Percentiles rank a stretch among this genome's conserved stretches.
Conservation (phyloP, 371 early-diverging fungal genomes). For the Mucor piriformis region DNA sequence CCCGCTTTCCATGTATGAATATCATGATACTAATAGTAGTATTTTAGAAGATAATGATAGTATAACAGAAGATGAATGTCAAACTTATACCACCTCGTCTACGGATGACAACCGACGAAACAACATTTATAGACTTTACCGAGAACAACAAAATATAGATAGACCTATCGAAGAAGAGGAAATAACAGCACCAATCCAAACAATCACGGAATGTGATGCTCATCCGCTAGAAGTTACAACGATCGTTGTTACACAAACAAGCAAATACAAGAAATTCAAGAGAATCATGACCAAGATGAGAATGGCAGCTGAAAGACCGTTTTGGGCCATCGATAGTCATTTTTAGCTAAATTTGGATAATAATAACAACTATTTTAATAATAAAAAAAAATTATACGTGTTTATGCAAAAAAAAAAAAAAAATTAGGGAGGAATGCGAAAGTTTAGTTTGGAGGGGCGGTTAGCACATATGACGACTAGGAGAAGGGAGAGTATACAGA, state of each 20-base stretch:
- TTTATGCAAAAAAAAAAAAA: background rate
- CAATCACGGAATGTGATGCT: background rate
- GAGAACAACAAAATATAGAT: conserved; percentile 6
- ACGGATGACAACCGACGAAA: conserved; percentile 12
- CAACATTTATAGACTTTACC: conserved; percentile 14
- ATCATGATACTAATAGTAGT: background rate
- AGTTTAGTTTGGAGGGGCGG: background rate
- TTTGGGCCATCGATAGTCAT: conserved; percentile 22
- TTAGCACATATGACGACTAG: background rate
- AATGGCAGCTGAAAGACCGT: conserved; percentile 26
- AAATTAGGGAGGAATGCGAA: no score
- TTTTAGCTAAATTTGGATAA: conserved; percentile 6
- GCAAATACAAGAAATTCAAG: background rate
- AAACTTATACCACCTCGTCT: conserved; percentile 17
- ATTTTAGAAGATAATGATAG: background rate
- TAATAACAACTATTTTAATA: background rate
- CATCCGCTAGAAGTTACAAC: background rate
- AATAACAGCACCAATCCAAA: background rate
- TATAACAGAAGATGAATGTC: background rate
- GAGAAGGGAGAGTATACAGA: background rate
- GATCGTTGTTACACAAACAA: background rate
- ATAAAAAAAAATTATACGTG: background rate
- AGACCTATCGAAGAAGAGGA: conserved; percentile 7
- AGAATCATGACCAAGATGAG: conserved; percentile 19
- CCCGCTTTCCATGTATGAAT: background rate